phyloP scores from a whole-genome alignment of 2,329 filamentous ascomycete genomes.

The Ophiostoma piceae region DNA sequence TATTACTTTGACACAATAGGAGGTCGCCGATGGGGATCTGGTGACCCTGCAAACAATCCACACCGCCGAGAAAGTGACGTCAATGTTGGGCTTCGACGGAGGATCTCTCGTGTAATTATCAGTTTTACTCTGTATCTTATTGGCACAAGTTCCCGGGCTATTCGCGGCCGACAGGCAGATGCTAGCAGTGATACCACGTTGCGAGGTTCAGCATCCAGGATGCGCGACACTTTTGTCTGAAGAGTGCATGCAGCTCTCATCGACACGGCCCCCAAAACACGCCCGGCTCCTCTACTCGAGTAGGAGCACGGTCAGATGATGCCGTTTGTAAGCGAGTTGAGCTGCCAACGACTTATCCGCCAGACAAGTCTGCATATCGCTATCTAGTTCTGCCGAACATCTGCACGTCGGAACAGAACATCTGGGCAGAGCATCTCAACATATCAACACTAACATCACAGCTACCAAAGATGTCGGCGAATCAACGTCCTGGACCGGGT shows the following conservation, averaged over 20 bases:
- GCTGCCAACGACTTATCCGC: neutral
- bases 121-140: neutral
- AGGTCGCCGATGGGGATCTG: neutral
- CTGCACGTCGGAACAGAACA: neutral
- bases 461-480: neutral
- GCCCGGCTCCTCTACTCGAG: neutral
- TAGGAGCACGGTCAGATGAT: slow-evolving; percentile 1
- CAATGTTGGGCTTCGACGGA: slow-evolving; percentile 8
- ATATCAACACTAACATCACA: neutral
- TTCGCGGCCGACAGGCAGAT: neutral
- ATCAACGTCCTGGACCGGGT: neutral
- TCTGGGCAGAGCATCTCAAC: neutral
- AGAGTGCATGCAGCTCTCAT: neutral
- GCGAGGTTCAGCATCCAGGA: neutral
- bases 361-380: neutral
- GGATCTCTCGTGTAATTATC: neutral
- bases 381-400: neutral
- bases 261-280: neutral
- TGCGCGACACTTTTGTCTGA: neutral
- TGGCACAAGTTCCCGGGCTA: neutral
- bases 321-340: neutral
- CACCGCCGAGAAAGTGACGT: neutral
- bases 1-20: neutral
- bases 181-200: neutral
- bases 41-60: neutral